Evolutionary conservation across 768 basidiomycete species (phyloP).

Genomic region (Tulasnella sp.): DNA sequence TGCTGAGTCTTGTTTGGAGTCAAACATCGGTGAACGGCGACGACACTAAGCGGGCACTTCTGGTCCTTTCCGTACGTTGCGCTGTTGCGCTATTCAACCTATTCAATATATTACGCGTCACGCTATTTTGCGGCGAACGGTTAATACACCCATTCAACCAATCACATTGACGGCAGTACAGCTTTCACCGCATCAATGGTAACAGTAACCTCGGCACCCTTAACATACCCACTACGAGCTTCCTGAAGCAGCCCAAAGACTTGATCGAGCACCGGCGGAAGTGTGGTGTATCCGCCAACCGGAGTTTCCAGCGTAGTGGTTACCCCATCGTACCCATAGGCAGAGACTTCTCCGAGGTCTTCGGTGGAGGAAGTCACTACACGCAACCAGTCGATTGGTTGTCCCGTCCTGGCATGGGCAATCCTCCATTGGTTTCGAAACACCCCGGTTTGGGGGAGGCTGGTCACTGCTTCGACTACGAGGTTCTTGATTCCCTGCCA

Average conservation of each 20-base stretch:
- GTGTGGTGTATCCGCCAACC: neutral
- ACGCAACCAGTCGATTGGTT: slow-evolving; percentile 5
- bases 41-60: too few relatives aligned
- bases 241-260: slow-evolving; percentile 1
- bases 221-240: neutral
- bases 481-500: neutral
- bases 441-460: neutral
- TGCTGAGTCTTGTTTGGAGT: too few relatives aligned
- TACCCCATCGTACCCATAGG: slow-evolving; percentile 7
- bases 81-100: too few relatives aligned
- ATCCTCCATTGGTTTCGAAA: slow-evolving; percentile 13
- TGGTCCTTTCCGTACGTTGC: too few relatives aligned
- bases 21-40: too few relatives aligned
- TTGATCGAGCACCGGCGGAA: slow-evolving; percentile 4
- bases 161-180: too few relatives aligned
- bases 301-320: slow-evolving; percentile 1
- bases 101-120: too few relatives aligned
- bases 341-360: slow-evolving; percentile 7
- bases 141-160: too few relatives aligned
- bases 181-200: neutral
- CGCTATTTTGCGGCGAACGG: too few relatives aligned
- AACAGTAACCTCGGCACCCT: neutral
- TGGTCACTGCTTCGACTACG: neutral
- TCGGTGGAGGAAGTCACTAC: neutral
- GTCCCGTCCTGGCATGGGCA: slow-evolving; percentile 2